These are phyloP conservation scores for Epicoccum sorghinum DNA, from an alignment of 2,329 filamentous ascomycete species.

Conservation along the genomic window DNA sequence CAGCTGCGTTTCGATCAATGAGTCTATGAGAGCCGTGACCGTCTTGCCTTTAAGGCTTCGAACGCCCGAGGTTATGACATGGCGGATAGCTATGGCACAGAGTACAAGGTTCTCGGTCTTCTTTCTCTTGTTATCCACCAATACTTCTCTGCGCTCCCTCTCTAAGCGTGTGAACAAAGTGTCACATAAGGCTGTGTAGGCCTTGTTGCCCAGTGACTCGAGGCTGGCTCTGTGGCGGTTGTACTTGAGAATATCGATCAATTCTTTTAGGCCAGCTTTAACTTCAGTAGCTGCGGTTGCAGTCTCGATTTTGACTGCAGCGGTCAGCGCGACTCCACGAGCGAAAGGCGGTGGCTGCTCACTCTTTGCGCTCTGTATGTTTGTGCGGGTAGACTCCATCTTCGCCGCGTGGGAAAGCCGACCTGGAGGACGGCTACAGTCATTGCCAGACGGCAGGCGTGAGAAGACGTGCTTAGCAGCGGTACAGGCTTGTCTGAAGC, in stretches of 20 bases:
- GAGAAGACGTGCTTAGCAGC: background rate
- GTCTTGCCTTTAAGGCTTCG: slow-evolving; percentile 75
- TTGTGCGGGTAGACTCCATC: slow-evolving; percentile 34
- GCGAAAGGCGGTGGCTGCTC: slow-evolving; percentile 6
- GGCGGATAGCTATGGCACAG: slow-evolving; percentile 73
- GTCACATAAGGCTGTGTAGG: slow-evolving; percentile 83
- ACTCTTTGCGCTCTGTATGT: slow-evolving; percentile 46
- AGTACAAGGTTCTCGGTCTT: slow-evolving; percentile 63
- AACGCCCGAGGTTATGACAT: slow-evolving; percentile 72
- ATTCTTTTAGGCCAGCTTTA: slow-evolving; percentile 57
- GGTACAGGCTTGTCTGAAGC: background rate
- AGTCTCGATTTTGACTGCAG: slow-evolving; percentile 39
- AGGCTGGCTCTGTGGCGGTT: slow-evolving; percentile 54
- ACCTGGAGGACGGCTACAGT: slow-evolving; percentile 7
- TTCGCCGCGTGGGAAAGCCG: slow-evolving; percentile 14
- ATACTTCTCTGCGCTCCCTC: slow-evolving; percentile 69
- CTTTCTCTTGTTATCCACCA: slow-evolving; percentile 51
- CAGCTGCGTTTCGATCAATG: slow-evolving; percentile 77
- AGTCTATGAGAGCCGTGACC: slow-evolving; percentile 77
- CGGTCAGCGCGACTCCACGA: slow-evolving; percentile 15
- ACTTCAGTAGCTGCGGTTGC: slow-evolving; percentile 45
- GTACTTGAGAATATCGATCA: slow-evolving; percentile 62
- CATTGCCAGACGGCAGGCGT: slow-evolving; percentile 16
- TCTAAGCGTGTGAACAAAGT: slow-evolving; percentile 73
- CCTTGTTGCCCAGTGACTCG: slow-evolving; percentile 69